Evolutionary conservation across 2,329 filamentous ascomycete species (phyloP), one percentile per base, ranked within the genome.

Genomic region (Botrytis fragariae): DNA sequence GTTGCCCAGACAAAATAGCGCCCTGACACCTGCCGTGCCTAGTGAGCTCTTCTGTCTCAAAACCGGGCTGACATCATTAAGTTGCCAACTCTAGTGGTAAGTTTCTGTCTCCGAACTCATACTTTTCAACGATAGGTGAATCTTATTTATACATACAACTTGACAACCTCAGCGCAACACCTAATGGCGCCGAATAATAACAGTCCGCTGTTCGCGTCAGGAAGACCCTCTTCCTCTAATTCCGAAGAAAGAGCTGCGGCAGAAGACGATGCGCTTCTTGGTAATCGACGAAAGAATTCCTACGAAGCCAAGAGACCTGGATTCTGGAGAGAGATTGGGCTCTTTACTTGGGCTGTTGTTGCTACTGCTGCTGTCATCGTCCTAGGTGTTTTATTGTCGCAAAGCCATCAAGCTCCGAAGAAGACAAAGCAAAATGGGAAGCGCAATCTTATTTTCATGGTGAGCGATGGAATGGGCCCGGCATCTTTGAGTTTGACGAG

Each of bases 401-500:
- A 90, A 78, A 86, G 89, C 75, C 84, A 78, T 81, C 59, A 79
- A 77, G 51, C 79, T 77, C 62, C 64, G 20, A 54, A 73, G 72
- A 45, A 75, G 74, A 29, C 51, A 9, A 77, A 76, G 54, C 85
- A 86, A 72, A 83, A 79, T 42, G 89, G 90, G 70, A 99, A 98
- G 86, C 89, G 93, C 72, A 99, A 98, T 83, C 86, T 99, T 71
- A 92, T 99, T 79, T 98, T 99, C 86, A 99, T 99, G 96, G 95
- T 99, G 54, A 97, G 94, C 0, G 96, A 99, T 82, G 96, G 96
- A 80, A 99, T 99, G 96, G 96, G 96, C 0, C 96, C 96, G 12
- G 93, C 96, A 14, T 95, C 93, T 78, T 86, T 99, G 71, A 92
- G 92, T 39, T 83, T 99, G 81, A 97, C 96, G 10, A 88, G 96